Base-by-base conservation (phyloP, 1,284 basidiomycete species). In the Cryptococcus hybrid region DNA sequence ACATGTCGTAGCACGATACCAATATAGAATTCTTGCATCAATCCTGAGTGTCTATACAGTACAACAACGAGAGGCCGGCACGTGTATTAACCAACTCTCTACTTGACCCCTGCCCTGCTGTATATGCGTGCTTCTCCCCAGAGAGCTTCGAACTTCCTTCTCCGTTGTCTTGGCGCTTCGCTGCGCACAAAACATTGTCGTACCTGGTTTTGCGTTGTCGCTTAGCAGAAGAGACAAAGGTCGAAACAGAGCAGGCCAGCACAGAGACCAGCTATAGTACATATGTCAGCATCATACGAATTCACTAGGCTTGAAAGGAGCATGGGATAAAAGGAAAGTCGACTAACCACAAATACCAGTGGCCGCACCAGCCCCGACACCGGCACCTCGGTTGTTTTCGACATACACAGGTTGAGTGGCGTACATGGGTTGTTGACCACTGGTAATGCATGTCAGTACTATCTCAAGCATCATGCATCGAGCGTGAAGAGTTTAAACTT, bases 161-260 rank as follows among this genome's bases (percentile, higher is more conserved):
- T 30, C 4, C 30, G 4, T 3, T 30, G 30, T 30, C 30, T 30
- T 30, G 30, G 30, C 30, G 30, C 30, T 30, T 30, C 30, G 30
- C 30, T 30, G 30, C 30, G 30, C 30, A 30, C 30, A 30, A 30
- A 30, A 30, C 30, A 30, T 3, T 30, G 30, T 30, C 30, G 30
- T 30, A 4, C 3, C 4, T 30, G 30, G 3, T 30, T 30, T 30
- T 30, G 30, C 30, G 30, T 30, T 30, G 30, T 30, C 30, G 30
- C 8, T 47, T 47, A 47, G 47, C 47, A 64, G 46, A 47, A 64
- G 1, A 59, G 56, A 52, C 62, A 64, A 6, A 61, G 48, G 47
- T 64, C 62, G 56, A 64, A 64, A 52, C 62, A 64, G 18, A 64
- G 54, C 6, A 64, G 44, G 52, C 53, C 62, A 45, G 54, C 62